phyloP scores from a whole-genome alignment of 1,284 basidiomycete genomes.

The Gymnopus androsaceus region DNA sequence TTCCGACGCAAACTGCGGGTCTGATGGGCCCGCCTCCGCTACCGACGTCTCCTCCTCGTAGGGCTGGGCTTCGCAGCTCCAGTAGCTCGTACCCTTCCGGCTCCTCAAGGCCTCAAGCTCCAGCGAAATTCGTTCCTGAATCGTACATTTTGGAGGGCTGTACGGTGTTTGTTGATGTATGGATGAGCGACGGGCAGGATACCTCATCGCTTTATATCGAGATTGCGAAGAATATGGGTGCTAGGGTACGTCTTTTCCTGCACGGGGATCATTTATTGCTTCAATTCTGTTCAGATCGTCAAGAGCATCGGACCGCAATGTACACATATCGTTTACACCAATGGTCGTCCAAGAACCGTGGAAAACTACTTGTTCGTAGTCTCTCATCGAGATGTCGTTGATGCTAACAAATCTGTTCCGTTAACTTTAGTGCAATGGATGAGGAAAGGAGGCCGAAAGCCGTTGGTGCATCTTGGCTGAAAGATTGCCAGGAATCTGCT shows the following conservation, averaged over 20 bases:
- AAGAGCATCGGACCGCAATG: constrained; percentile 71
- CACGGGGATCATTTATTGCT: neutral
- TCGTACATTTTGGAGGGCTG: constrained; percentile 69
- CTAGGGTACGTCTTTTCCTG: constrained; percentile 60
- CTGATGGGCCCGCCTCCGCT: constrained; percentile 45
- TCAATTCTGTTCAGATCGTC: constrained; percentile 46
- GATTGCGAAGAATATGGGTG: constrained; percentile 81
- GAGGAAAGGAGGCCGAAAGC: neutral
- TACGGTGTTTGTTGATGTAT: constrained; percentile 86
- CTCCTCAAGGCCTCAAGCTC: constrained; percentile 1
- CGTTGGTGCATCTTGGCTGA: constrained; percentile 1
- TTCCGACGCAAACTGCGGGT: constrained; percentile 36
- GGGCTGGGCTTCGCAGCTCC: constrained; percentile 41
- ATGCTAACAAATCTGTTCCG: neutral
- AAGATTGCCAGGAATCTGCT: neutral
- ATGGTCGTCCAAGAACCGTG: constrained; percentile 78
- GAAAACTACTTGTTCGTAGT: constrained; percentile 65
- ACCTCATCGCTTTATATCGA: constrained; percentile 83
- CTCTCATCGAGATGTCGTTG: neutral
- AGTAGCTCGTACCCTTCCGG: constrained; percentile 40
- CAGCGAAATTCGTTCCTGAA: constrained; percentile 14
- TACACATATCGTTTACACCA: constrained; percentile 92
- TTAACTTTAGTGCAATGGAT: neutral
- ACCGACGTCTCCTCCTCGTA: constrained; percentile 43
- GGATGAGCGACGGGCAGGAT: constrained; percentile 85